A percentile compares a stretch with the other conserved stretches of the same genome.
Conservation (phyloP, 2,329 filamentous ascomycete species). For the Graphilbum ipis-grandicollis region DNA sequence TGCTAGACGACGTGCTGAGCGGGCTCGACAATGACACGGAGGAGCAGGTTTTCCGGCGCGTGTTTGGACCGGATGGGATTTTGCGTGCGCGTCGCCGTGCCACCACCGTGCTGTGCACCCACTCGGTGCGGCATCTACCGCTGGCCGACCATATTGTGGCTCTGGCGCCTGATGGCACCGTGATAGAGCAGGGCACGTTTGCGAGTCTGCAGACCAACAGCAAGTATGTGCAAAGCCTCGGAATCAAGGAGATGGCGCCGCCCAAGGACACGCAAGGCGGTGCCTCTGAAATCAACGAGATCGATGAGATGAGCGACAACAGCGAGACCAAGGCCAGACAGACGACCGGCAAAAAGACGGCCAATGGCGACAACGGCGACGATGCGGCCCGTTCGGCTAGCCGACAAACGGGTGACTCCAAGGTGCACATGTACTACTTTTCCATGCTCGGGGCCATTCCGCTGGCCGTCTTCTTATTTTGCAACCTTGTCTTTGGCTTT, state of each 20-base stretch:
- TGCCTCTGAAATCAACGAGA: too few relatives aligned
- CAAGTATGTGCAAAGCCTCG: slow-evolving; percentile 21
- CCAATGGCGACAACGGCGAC: not conserved
- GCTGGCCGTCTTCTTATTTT: slow-evolving; percentile 5
- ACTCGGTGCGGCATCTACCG: slow-evolving; percentile 21
- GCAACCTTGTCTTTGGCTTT: slow-evolving; percentile 9
- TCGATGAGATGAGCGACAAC: too few relatives aligned
- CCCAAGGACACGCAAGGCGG: not conserved
- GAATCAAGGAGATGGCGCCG: slow-evolving; percentile 10
- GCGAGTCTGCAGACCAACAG: slow-evolving; percentile 18
- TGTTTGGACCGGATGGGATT: slow-evolving; percentile 16
- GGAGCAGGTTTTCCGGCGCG: slow-evolving; percentile 19
- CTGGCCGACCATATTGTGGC: slow-evolving; percentile 28
- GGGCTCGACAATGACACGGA: slow-evolving; percentile 22
- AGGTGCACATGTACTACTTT: slow-evolving; percentile 11
- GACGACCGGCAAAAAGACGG: not conserved
- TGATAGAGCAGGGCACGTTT: slow-evolving; percentile 27
- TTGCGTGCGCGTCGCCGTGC: slow-evolving; percentile 1
- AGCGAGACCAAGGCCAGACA: not conserved
- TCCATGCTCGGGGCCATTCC: slow-evolving; percentile 6
- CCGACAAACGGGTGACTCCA: slow-evolving; percentile 1
- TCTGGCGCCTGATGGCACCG: slow-evolving; percentile 19
- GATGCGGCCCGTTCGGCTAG: not conserved
- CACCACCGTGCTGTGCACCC: slow-evolving; percentile 18
- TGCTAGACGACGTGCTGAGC: slow-evolving; percentile 9